These are phyloP conservation scores for Suillus clintonianus DNA, from an alignment of 768 basidiomycete genomes.

Conservation along the genomic window DNA sequence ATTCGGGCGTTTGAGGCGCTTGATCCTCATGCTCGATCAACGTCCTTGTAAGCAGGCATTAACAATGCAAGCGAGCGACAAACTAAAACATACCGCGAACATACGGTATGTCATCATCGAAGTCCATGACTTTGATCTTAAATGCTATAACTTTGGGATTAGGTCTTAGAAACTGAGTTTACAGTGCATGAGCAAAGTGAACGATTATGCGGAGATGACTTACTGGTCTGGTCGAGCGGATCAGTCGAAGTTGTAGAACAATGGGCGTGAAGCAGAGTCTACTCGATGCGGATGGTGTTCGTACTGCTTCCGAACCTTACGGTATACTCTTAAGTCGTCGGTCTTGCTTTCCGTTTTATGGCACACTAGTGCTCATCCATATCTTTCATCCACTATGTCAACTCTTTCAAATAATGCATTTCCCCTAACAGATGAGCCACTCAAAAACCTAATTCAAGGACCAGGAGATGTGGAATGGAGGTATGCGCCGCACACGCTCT, in stretches of 20 bases:
- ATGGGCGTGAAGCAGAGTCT: background rate
- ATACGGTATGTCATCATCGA: conserved; percentile 63
- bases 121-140: conserved; percentile 38
- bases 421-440: conserved; percentile 36
- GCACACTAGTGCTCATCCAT: background rate
- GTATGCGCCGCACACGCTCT: conserved; percentile 38
- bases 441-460: conserved; percentile 71
- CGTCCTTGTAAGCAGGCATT: conserved; percentile 14
- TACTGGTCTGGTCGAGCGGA: background rate
- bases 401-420: conserved; percentile 19
- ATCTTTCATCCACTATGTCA: conserved; percentile 6
- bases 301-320: conserved; percentile 26
- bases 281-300: background rate
- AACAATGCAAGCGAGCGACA: conserved; percentile 4
- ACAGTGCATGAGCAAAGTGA: background rate
- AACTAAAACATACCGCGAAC: conserved; percentile 24
- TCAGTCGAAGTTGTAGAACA: background rate
- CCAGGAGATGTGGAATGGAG: conserved; percentile 85
- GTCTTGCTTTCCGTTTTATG: background rate
- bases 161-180: background rate
- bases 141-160: background rate
- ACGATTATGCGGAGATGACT: background rate
- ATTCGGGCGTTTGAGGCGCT: background rate
- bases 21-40: conserved; percentile 33
- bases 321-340: conserved; percentile 4